Conservation (phyloP, 139 green algal genomes). For the Chlorella sp. region DNA sequence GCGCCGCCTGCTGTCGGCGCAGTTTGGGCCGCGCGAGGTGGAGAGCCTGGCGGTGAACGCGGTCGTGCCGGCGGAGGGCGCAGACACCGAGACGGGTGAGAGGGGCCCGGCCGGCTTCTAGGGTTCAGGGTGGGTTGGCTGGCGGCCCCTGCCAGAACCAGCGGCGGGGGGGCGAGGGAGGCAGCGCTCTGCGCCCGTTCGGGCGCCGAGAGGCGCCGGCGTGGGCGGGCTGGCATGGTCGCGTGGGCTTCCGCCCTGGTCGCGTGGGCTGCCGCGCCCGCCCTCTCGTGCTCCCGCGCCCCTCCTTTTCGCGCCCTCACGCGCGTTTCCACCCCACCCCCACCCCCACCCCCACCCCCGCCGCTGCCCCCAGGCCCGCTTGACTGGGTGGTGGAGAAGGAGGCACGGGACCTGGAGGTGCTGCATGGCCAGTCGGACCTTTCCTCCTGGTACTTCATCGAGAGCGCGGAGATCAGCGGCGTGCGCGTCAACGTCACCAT, state of each 20-base stretch:
- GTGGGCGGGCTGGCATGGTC: too few relatives aligned
- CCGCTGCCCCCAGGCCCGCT: conserved; percentile 40
- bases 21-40: conserved; percentile 62
- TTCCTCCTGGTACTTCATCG: conserved; percentile 71
- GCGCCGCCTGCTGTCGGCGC: conserved; percentile 52
- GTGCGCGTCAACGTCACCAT: conserved; percentile 80
- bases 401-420: conserved; percentile 57
- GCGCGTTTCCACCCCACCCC: not conserved
- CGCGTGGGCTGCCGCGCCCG: too few relatives aligned
- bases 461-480: conserved; percentile 62
- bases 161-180: too few relatives aligned
- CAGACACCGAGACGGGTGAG: too few relatives aligned
- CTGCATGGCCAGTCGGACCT: conserved; percentile 76
- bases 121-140: too few relatives aligned
- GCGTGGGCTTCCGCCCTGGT: too few relatives aligned
- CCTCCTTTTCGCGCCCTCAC: too few relatives aligned
- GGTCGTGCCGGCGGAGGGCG: conserved; percentile 28
- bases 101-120: too few relatives aligned
- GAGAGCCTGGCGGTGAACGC: conserved; percentile 53
- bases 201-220: too few relatives aligned
- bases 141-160: too few relatives aligned
- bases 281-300: too few relatives aligned
- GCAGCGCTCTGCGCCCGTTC: too few relatives aligned
- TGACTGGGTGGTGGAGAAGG: conserved; percentile 62
- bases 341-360: not conserved